Conservation (phyloP, 1,284 basidiomycete species). For the Leccinum variabile region DNA sequence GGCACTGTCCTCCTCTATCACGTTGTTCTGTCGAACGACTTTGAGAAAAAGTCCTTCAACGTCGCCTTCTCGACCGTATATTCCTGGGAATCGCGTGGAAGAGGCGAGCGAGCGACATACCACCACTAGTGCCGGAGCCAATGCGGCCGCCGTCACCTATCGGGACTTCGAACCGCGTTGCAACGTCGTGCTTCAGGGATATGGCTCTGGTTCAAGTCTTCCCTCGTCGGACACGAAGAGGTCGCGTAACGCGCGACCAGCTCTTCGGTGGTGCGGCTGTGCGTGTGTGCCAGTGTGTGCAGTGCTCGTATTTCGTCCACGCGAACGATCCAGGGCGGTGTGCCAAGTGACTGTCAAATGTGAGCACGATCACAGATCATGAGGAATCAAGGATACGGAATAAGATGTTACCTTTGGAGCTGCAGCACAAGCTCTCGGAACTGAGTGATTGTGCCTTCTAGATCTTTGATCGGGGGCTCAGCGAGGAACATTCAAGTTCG, state of each 20-base stretch:
- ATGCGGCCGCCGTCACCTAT: constrained; percentile 32
- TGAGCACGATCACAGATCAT: too few species aligned
- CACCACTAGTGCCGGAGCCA: background rate
- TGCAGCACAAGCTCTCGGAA: constrained; percentile 88
- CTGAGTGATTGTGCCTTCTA: constrained; percentile 84
- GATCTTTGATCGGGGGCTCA: constrained; percentile 63
- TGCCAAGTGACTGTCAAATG: too few species aligned
- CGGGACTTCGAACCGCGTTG: constrained; percentile 76
- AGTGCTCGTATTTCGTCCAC: too few species aligned
- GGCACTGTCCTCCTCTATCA: too few species aligned
- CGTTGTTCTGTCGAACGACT: too few species aligned
- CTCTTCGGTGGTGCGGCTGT: too few species aligned
- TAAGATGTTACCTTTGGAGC: constrained; percentile 66
- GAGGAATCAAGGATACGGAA: background rate
- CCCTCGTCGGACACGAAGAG: constrained; percentile 63
- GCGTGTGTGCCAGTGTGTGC: too few species aligned
- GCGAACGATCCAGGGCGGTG: too few species aligned
- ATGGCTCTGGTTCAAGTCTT: constrained; percentile 54
- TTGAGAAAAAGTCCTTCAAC: too few species aligned
- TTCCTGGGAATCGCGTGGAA: too few species aligned
- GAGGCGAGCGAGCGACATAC: constrained; percentile 24
- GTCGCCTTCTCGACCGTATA: too few species aligned
- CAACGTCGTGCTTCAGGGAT: constrained; percentile 74
- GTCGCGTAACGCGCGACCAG: constrained; percentile 68
- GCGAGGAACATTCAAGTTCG: background rate